Base-by-base conservation (phyloP, 2,329 filamentous ascomycete genomes). In the Exserohilum rostratum region DNA sequence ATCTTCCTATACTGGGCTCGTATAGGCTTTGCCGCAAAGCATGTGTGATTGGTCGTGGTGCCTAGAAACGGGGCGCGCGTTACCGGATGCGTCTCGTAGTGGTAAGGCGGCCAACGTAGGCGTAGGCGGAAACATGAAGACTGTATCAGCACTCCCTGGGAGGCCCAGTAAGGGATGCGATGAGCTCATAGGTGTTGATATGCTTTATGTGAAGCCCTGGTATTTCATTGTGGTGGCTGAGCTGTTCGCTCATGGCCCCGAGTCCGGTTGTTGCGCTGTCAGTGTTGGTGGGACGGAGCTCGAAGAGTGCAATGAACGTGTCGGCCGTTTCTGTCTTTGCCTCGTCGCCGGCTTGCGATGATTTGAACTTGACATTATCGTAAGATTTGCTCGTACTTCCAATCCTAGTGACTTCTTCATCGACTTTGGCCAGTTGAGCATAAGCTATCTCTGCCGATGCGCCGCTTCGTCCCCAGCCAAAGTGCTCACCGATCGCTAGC, bases 361-460 rank as follows among this genome's bases (percentile, higher is more conserved):
- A 10, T 6, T 31, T 17, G 40, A 62, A 62, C 1, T 40, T 43
- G 5, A 58, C 59, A 17, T 35, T 20, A 13, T 56, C 30, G 20
- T 62, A 61, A 15, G 60, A 62, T 37, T 50, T 57, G 46, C 52
- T 61, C 15, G 45, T 15, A 27, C 46, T 61, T 40, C 61, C 55
- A 20, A 27, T 15, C 25, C 18, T 42, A 5, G 54, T 62, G 35
- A 57, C 30, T 20, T 31, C 9, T 45, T 43, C 6, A n/a, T 55
- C 33, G 35, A 54, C 35, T 39, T 40, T 33, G 17, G 42, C 35
- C 3, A 53, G 42, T 3, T 42, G 45, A 12, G 18, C 30, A 38
- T 18, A 39, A 31, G 13, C 31, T 17, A n/a, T 49, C 15, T 31
- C n/a, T 20, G 22, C 34, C 27, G 31, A 30, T n/a, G 17, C 13